Conservation (phyloP, 2,329 filamentous ascomycete species). For the Aspergillus ibericus region DNA sequence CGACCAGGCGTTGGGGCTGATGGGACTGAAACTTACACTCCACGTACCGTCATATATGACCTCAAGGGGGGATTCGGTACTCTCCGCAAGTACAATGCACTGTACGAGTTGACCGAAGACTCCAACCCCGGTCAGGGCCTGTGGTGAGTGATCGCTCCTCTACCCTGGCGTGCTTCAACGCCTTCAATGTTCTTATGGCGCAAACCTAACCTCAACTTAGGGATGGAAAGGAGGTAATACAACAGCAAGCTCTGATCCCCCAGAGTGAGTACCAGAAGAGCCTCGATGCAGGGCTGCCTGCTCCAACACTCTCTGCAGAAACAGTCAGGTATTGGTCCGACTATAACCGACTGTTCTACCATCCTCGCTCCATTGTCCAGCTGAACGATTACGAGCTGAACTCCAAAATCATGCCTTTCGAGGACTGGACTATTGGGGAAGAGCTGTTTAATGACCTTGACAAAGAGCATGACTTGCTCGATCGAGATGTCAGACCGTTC, state of each 20-base stretch:
- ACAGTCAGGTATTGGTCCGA: slow-evolving; percentile 96
- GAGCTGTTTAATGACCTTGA: slow-evolving; percentile 73
- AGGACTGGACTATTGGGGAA: slow-evolving; percentile 70
- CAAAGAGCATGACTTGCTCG: slow-evolving; percentile 79
- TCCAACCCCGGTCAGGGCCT: slow-evolving; percentile 38
- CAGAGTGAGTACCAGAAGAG: slow-evolving; percentile 75
- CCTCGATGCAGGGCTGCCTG: slow-evolving; percentile 68
- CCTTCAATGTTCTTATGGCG: not conserved
- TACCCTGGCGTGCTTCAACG: not conserved
- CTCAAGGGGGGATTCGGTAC: slow-evolving; percentile 91
- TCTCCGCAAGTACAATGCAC: slow-evolving; percentile 78
- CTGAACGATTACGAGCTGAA: slow-evolving; percentile 84
- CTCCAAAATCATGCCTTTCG: slow-evolving; percentile 77
- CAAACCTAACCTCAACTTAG: slow-evolving; percentile 40
- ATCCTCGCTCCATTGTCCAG: slow-evolving; percentile 83
- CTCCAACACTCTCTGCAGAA: slow-evolving; percentile 64
- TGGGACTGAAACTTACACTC: slow-evolving; percentile 87
- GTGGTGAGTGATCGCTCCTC: slow-evolving; percentile 41
- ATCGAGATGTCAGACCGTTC: slow-evolving; percentile 86
- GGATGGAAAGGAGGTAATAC: slow-evolving; percentile 67
- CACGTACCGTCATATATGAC: slow-evolving; percentile 89
- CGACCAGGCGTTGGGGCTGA: slow-evolving; percentile 77
- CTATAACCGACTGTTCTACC: slow-evolving; percentile 88
- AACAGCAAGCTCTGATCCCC: slow-evolving; percentile 66
- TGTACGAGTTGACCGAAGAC: slow-evolving; percentile 66